A percentile compares a stretch with the other conserved stretches of the same genome.
Evolutionary conservation across 495 filamentous ascomycete species (phyloP).

Genomic region (Hypoxylon lenormandii): DNA sequence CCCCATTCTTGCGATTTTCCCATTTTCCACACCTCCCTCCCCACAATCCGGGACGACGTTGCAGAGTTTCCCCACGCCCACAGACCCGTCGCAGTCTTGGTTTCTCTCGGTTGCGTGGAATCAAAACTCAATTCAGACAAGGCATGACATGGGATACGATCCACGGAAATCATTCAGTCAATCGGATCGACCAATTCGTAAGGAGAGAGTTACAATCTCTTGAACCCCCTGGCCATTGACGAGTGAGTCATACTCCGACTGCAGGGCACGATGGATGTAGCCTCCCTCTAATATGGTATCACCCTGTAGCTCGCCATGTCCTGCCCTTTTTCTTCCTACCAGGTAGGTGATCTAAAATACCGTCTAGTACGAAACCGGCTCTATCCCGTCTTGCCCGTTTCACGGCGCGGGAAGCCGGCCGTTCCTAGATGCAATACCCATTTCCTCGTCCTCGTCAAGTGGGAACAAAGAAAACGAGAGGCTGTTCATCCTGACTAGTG

Average conservation of each 20-base stretch:
- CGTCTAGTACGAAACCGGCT: conserved; percentile 22
- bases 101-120: conserved; percentile 17
- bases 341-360: too few relatives aligned
- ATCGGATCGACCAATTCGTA: conserved; percentile 41
- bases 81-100: conserved; percentile 1
- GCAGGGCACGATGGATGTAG: background rate
- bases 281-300: background rate
- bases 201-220: conserved; percentile 19
- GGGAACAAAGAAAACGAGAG: conserved; percentile 19
- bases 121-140: conserved; percentile 36
- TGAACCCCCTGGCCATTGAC: conserved; percentile 6
- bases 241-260: conserved; percentile 40
- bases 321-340: conserved; percentile 28
- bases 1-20: background rate
- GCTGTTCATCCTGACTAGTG: background rate
- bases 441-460: background rate
- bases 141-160: conserved; percentile 10
- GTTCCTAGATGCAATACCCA: conserved; percentile 2
- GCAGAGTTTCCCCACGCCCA: conserved; percentile 21
- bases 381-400: conserved; percentile 26
- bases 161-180: conserved; percentile 30
- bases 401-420: conserved; percentile 14
- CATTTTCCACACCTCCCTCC: too few relatives aligned
- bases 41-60: conserved; percentile 29
- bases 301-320: conserved; percentile 21